Evolutionary conservation across 768 basidiomycete species (phyloP).

Genomic region (Nidula microcarpa): DNA sequence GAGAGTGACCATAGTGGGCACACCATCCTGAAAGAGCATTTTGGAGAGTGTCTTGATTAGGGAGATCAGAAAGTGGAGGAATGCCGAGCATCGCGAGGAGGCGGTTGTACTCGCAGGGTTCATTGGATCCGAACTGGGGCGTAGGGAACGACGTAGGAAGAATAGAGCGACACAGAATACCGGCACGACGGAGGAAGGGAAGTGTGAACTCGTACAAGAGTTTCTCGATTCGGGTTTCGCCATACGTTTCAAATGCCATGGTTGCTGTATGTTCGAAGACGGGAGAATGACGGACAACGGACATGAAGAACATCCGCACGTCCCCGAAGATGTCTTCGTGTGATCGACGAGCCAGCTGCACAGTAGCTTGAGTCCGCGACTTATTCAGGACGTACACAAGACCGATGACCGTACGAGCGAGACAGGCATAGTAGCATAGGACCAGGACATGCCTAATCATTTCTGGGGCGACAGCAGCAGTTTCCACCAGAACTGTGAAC

Average conservation of each 20-base stretch:
- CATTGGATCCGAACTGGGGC: conserved; percentile 32
- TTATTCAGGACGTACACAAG: conserved; percentile 81
- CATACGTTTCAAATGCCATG: conserved; percentile 73
- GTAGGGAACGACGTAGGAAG: conserved; percentile 62
- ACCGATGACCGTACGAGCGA: conserved; percentile 83
- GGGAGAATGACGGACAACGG: conserved; percentile 84
- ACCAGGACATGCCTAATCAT: conserved; percentile 87
- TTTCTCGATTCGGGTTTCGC: conserved; percentile 82
- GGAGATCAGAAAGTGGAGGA: conserved; percentile 74
- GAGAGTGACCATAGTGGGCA: conserved; percentile 81
- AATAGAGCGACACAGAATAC: conserved; percentile 79
- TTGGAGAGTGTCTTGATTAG: conserved; percentile 82
- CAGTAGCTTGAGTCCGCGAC: conserved; percentile 50
- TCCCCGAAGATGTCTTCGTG: conserved; percentile 80
- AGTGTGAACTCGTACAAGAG: conserved; percentile 84
- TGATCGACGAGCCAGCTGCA: conserved; percentile 38
- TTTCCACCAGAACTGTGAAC: conserved; percentile 84
- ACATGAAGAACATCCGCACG: conserved; percentile 87
- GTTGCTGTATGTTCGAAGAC: conserved; percentile 84
- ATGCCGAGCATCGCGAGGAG: conserved; percentile 74
- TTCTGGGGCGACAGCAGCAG: conserved; percentile 86
- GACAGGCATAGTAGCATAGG: conserved; percentile 85
- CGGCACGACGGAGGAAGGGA: conserved; percentile 86
- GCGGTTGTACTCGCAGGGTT: conserved; percentile 73
- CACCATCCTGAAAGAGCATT: conserved; percentile 90